Evolutionary conservation across 768 basidiomycete genomes (phyloP).

Genomic region (Mycena rebaudengoi): DNA sequence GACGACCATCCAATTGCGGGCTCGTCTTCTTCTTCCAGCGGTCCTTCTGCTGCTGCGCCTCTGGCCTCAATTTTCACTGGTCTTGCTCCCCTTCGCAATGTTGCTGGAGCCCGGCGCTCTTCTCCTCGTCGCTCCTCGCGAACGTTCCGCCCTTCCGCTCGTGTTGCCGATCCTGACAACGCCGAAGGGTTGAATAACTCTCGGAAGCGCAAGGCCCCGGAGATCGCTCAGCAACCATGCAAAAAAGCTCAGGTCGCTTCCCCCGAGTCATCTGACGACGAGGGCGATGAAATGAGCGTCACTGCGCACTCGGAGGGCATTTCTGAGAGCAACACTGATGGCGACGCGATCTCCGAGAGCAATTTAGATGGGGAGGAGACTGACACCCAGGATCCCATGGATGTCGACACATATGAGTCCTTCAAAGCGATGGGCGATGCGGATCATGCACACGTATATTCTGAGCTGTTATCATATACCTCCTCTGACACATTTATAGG

Average conservation of each 20-base stretch:
- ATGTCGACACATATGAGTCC: background rate
- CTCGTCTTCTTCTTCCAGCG: background rate
- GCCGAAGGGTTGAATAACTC: background rate
- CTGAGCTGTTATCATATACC: background rate
- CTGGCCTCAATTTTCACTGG: background rate
- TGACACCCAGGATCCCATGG: background rate
- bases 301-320: no score
- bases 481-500: background rate
- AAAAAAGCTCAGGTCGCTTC: background rate
- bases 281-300: no score
- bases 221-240: background rate
- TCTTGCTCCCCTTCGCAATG: background rate
- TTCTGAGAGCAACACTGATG: no score
- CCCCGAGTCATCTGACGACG: background rate
- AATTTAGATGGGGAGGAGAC: background rate
- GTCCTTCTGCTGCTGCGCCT: no score
- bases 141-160: background rate
- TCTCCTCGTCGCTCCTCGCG: no score
- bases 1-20: background rate
- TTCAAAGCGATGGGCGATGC: conserved; percentile 9
- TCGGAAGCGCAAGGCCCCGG: background rate
- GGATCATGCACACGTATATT: background rate
- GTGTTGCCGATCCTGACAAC: background rate
- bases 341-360: background rate
- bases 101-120: background rate